phyloP scores from a whole-genome alignment of 164 flowering plant species.

The Aristolochia californica region DNA sequence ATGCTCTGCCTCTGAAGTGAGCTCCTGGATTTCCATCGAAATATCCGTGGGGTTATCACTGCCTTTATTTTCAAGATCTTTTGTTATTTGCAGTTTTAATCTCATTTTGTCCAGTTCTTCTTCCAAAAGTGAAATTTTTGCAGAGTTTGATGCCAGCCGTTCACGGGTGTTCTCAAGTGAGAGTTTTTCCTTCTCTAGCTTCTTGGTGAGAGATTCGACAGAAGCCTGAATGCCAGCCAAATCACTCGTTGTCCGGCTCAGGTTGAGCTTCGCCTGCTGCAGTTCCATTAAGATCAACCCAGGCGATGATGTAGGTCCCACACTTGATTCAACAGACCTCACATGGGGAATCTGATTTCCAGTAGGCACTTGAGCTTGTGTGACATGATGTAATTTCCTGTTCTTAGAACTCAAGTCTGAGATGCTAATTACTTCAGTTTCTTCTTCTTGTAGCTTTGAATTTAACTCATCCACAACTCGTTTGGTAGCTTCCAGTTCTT shows the following conservation, averaged over 20 bases:
- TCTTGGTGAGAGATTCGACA: constrained; percentile 55
- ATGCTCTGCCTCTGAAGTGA: constrained; percentile 57
- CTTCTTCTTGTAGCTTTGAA: constrained; percentile 48
- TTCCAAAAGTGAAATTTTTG: constrained; percentile 56
- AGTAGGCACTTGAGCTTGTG: constrained; percentile 18
- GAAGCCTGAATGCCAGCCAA: constrained; percentile 65
- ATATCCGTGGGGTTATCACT: constrained; percentile 32
- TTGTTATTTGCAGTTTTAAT: constrained; percentile 33
- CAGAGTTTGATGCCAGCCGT: constrained; percentile 47
- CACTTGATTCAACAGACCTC: constrained; percentile 11
- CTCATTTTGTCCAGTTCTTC: constrained; percentile 50
- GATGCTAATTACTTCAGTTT: constrained; percentile 23
- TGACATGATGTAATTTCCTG: constrained; percentile 2
- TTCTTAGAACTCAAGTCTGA: constrained; percentile 12
- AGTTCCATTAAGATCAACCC: constrained; percentile 61
- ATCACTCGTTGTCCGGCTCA: constrained; percentile 58
- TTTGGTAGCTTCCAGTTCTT: constrained; percentile 72
- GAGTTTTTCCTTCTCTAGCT: constrained; percentile 57
- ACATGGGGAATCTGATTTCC: constrained; percentile 13
- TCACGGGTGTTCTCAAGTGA: constrained; percentile 70
- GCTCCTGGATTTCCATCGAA: constrained; percentile 41
- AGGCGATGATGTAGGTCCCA: constrained; percentile 42
- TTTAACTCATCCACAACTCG: constrained; percentile 55
- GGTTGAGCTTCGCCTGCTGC: constrained; percentile 80
- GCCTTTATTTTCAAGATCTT: constrained; percentile 24